phyloP scores from a whole-genome alignment of 306 rosid genomes.

The Albizia julibrissin region DNA sequence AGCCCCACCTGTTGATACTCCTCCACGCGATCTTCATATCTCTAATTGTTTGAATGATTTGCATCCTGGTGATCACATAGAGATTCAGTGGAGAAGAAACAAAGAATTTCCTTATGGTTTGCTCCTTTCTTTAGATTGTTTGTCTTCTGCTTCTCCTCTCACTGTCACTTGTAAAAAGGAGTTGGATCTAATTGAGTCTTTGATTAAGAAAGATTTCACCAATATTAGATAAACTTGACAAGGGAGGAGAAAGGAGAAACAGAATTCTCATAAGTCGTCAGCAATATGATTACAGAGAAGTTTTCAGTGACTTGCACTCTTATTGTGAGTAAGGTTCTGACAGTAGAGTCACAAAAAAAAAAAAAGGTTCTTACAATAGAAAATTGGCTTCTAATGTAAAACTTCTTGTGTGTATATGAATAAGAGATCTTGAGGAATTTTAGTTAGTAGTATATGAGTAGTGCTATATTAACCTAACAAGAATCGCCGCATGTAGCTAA shows the following conservation, averaged over 20 bases:
- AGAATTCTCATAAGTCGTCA: neutral
- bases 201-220: conserved; percentile 11
- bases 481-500: conserved; percentile 26
- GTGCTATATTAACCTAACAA: conserved; percentile 23
- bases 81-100: conserved; percentile 97
- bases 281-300: neutral
- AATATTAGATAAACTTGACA: conserved; percentile 27
- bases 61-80: conserved; percentile 82
- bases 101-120: conserved; percentile 94
- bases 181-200: conserved; percentile 20
- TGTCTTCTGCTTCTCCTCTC: neutral
- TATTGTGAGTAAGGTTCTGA: neutral
- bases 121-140: conserved; percentile 40
- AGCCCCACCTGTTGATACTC: conserved; percentile 69
- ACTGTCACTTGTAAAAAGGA: neutral
- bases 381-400: neutral
- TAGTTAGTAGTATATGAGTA: neutral
- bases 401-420: neutral
- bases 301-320: neutral
- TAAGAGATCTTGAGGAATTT: neutral
- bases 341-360: neutral
- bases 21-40: conserved; percentile 79
- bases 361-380: neutral
- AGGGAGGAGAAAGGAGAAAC: conserved; percentile 1
- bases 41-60: conserved; percentile 69